phyloP scores from a whole-genome alignment of 352 stramenopile species.

The Globisporangium nagaii region DNA sequence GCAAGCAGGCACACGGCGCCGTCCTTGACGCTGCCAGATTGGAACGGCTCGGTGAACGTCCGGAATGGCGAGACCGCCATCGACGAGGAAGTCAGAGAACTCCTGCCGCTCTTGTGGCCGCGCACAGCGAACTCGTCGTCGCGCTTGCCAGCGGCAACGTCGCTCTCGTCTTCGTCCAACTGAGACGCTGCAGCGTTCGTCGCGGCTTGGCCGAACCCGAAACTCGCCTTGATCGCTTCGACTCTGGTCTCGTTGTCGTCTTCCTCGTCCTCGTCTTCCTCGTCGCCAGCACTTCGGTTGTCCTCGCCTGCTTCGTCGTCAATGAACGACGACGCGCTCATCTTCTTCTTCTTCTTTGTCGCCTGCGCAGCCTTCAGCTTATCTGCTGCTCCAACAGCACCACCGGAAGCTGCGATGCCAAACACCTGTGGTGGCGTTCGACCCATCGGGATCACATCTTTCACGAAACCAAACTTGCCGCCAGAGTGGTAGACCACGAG shows the following conservation, averaged over 20 bases:
- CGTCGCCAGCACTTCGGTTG: slow-evolving; percentile 17
- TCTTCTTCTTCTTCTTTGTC: slow-evolving; percentile 18
- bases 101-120: neutral
- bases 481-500: slow-evolving; percentile 56
- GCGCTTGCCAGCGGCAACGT: slow-evolving; percentile 1
- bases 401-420: neutral
- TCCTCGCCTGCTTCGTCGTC: slow-evolving; percentile 45
- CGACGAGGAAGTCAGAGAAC: neutral
- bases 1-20: slow-evolving; percentile 46
- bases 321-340: slow-evolving; percentile 33
- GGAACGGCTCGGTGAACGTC: slow-evolving; percentile 58
- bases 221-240: slow-evolving; percentile 79
- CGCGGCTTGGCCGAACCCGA: slow-evolving; percentile 56
- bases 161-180: slow-evolving; percentile 19
- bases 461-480: slow-evolving; percentile 58
- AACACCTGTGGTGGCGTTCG: slow-evolving; percentile 42
- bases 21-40: slow-evolving; percentile 48
- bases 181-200: slow-evolving; percentile 11
- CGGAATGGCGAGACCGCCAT: slow-evolving; percentile 14
- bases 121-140: neutral
- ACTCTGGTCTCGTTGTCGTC: slow-evolving; percentile 68
- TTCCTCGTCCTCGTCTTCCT: slow-evolving; percentile 31
- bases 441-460: slow-evolving; percentile 53
- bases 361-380: neutral
- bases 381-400: neutral